Evolutionary conservation across 768 basidiomycete genomes (phyloP), one percentile per base, ranked within the genome.

Genomic region (Tulasnella sp.): DNA sequence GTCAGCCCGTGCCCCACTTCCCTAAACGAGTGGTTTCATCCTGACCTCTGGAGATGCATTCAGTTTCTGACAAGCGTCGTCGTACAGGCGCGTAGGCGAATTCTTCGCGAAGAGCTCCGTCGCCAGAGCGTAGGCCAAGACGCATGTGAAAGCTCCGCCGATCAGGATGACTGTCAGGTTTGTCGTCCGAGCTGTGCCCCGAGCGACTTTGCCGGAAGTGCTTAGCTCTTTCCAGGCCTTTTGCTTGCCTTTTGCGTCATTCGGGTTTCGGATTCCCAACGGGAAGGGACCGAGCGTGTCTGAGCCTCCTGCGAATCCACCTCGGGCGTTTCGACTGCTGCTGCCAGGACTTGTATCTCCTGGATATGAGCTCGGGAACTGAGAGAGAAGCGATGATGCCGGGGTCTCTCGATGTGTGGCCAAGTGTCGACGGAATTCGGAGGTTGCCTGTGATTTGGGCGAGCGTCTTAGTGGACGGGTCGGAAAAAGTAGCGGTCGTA

Each of bases 81-180:
- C 86, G 77, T 92, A 92, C 37, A 94, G 80, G 34, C 91, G 90
- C 4, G 92, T 92, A 5, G 92, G 90, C 34, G 91, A 93, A 78
- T 94, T 94, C 78, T 86, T 88, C n/a, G 92, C 92, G 79, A 93
- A 92, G 7, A 94, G 82, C 77, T 94, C 92, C 7, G 92, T 89
- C 17, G 89, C 89, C 37, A 94, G 83, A 26, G 90, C 90, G 77
- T 93, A 94, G 32, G 88, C 80, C 40, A 94, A 84, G 42, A 94
- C 84, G 7, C 86, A 85, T 36, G 91, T 90, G 32, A 94, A 82
- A 19, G 90, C 89, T 5, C 91, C 92, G n/a, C 92, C 92, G 36
- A 92, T 80, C 19, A 94, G 77, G 71, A 87, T 86, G 47, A 87
- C 85, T 8, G 82, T 80, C 29, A 86, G 75, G 74, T 84, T 87